These are phyloP conservation scores for Pyrenophora seminiperda DNA, from an alignment of 2,329 filamentous ascomycete species.

Conservation along the genomic window DNA sequence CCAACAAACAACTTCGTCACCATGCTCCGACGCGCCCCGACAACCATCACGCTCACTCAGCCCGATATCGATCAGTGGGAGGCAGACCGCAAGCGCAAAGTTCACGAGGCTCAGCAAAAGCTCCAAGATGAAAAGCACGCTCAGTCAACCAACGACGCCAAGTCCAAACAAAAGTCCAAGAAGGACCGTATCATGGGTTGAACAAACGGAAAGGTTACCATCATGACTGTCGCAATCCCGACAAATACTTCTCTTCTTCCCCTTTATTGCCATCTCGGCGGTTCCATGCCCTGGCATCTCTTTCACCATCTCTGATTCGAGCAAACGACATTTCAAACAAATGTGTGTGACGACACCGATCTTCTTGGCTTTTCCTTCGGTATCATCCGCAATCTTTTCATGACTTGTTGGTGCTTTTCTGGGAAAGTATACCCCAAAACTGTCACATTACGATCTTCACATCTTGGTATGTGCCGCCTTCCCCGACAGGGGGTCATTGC, in stretches of 20 bases:
- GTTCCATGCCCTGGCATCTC: too few species aligned
- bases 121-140: constrained; percentile 10
- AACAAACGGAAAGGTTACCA: constrained; percentile 6
- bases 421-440: too few species aligned
- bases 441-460: too few species aligned
- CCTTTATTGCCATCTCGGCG: too few species aligned
- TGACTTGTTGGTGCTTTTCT: too few species aligned
- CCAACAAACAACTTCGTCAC: constrained; percentile 10
- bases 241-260: constrained; percentile 28
- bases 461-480: too few species aligned
- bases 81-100: constrained; percentile 57
- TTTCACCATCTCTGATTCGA: too few species aligned
- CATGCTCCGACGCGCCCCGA: constrained; percentile 72
- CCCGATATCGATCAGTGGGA: constrained; percentile 75
- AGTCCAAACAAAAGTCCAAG: constrained; percentile 30
- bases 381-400: too few species aligned
- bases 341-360: too few species aligned
- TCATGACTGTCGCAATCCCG: not conserved
- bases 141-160: constrained; percentile 25
- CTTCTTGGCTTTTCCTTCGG: too few species aligned
- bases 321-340: too few species aligned
- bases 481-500: constrained; percentile 5
- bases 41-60: constrained; percentile 69
- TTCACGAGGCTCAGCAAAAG: constrained; percentile 37
- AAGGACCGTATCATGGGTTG: constrained; percentile 43